Conservation (phyloP, 805 yeast species). For the Candida silvicultrix region DNA sequence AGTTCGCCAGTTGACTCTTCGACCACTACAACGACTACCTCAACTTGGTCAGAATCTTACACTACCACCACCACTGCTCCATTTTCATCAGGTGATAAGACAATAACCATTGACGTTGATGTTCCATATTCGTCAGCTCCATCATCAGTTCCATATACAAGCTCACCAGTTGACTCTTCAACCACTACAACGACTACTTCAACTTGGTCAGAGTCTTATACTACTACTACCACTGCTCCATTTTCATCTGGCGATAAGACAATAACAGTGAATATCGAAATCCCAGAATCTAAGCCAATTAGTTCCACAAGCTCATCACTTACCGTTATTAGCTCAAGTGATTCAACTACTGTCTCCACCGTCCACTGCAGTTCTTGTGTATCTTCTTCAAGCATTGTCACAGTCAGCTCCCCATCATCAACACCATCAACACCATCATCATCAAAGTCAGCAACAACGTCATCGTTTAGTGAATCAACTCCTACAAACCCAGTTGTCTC, state of each 20-base stretch:
- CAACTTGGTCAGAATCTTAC: conserved; percentile 1
- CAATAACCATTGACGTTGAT: conserved; percentile 7
- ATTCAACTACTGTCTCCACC: background rate
- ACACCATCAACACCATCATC: background rate
- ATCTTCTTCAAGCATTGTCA: background rate
- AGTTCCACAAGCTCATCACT: background rate
- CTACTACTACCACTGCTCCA: conserved; percentile 1
- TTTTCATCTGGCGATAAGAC: conserved; percentile 1
- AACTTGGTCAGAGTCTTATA: background rate
- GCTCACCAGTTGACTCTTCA: background rate
- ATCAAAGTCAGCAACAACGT: too few species aligned
- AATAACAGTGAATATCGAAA: conserved; percentile 1
- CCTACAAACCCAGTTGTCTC: too few species aligned
- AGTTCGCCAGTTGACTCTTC: too few species aligned
- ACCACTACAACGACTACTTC: background rate
- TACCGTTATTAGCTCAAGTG: background rate
- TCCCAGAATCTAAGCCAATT: background rate
- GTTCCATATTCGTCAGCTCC: conserved; percentile 4
- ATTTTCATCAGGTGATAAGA: conserved; percentile 5
- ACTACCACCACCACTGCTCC: conserved; percentile 9
- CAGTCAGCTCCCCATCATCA: background rate
- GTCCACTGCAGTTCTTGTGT: background rate
- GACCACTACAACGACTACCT: conserved; percentile 2
- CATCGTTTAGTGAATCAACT: too few species aligned
- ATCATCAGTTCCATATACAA: background rate